Evolutionary conservation across 352 stramenopile species (phyloP).

Genomic region (Phytophthora pinifolia): DNA sequence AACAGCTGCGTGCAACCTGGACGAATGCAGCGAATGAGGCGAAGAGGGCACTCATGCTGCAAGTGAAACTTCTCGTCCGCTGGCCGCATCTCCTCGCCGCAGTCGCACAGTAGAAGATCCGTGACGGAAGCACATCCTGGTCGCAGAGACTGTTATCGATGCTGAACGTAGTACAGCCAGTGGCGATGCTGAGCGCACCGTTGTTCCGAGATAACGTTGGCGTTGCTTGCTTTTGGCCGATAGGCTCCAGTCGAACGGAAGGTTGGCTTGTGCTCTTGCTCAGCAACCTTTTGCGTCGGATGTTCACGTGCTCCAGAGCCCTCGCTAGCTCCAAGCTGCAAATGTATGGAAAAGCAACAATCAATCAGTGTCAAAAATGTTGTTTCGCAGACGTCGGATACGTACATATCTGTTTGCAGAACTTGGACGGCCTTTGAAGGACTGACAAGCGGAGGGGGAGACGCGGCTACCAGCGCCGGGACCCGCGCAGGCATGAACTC

Average conservation of each 20-base stretch:
- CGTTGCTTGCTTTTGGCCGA: constrained; percentile 4
- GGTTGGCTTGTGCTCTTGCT: constrained; percentile 29
- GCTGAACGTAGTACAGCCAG: background rate
- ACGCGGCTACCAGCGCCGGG: constrained; percentile 13
- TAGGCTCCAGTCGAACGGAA: constrained; percentile 12
- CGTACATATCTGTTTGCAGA: constrained; percentile 24
- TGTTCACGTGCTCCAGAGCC: constrained; percentile 39
- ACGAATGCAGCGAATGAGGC: constrained; percentile 43
- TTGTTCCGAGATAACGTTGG: constrained; percentile 3
- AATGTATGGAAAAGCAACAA: background rate
- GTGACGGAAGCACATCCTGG: constrained; percentile 15
- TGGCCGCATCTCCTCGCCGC: constrained; percentile 49
- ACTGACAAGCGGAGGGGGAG: constrained; percentile 2
- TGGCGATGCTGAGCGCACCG: background rate
- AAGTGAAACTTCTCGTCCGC: constrained; percentile 39
- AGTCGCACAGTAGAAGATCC: constrained; percentile 48
- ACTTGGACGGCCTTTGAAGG: constrained; percentile 13
- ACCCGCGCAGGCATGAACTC: constrained; percentile 34
- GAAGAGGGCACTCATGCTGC: constrained; percentile 37
- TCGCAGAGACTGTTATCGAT: constrained; percentile 1
- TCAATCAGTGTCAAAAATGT: background rate
- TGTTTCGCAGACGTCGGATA: background rate
- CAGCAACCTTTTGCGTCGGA: constrained; percentile 36
- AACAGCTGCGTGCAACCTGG: constrained; percentile 48
- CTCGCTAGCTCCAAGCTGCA: constrained; percentile 37